These are phyloP conservation scores for Neurospora sp. DNA, from an alignment of 495 filamentous ascomycete genomes.

Conservation along the genomic window DNA sequence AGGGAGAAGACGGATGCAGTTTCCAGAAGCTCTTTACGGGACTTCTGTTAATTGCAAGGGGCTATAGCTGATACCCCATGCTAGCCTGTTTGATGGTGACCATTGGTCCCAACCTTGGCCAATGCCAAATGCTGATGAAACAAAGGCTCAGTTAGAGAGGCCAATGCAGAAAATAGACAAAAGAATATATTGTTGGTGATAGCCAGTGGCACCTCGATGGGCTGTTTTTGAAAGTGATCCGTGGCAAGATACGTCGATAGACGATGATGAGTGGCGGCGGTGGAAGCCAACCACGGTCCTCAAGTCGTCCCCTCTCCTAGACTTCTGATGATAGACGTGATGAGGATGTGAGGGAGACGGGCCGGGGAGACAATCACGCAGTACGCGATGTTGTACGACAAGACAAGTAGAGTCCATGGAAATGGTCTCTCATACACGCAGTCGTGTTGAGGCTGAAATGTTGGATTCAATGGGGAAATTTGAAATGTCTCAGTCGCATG, in stretches of 20 bases:
- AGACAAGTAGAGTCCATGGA: background rate
- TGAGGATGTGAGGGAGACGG: background rate
- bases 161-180: background rate
- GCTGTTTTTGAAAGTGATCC: background rate
- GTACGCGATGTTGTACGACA: background rate
- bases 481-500: background rate
- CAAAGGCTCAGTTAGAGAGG: background rate
- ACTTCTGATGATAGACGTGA: background rate
- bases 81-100: background rate
- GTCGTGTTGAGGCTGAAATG: background rate
- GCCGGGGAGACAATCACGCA: background rate
- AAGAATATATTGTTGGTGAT: background rate
- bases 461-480: background rate
- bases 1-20: background rate
- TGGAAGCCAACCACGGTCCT: background rate
- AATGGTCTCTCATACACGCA: background rate
- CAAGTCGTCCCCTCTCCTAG: background rate
- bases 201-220: background rate
- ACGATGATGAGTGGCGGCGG: background rate
- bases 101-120: background rate
- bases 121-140: background rate
- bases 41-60: background rate
- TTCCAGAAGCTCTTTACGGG: background rate
- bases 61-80: background rate
- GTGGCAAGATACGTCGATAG: background rate